phyloP scores from a whole-genome alignment of 257 asterid species.

The Misopates orontium region DNA sequence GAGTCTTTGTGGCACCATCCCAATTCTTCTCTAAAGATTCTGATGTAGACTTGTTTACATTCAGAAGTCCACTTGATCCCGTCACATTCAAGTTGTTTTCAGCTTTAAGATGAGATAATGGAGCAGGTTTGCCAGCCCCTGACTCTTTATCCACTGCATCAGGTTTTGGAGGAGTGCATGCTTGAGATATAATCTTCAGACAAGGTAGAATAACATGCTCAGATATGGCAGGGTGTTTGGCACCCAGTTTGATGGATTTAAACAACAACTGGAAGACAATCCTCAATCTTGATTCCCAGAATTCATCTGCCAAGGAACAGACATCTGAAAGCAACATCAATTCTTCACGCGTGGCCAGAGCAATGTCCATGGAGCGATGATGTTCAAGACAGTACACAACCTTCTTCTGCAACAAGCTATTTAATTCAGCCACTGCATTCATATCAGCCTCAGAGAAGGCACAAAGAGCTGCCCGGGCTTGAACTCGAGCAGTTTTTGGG shows the following conservation, averaged over 20 bases:
- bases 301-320: conserved; percentile 93
- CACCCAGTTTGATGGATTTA: conserved; percentile 92
- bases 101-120: conserved; percentile 59
- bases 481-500: conserved; percentile 94
- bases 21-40: conserved; percentile 71
- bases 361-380: conserved; percentile 96
- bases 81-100: conserved; percentile 52
- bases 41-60: conserved; percentile 49
- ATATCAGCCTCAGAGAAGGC: conserved; percentile 96
- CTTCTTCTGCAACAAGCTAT: conserved; percentile 84
- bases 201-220: conserved; percentile 97
- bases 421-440: conserved; percentile 86
- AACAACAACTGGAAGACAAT: conserved; percentile 90
- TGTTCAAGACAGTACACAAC: conserved; percentile 95
- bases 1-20: conserved; percentile 77
- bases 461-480: conserved; percentile 97
- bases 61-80: conserved; percentile 53
- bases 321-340: conserved; percentile 87
- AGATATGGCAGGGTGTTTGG: conserved; percentile 97
- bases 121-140: conserved; percentile 55
- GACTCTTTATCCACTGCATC: conserved; percentile 81
- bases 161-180: conserved; percentile 98
- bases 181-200: conserved; percentile 87
- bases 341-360: conserved; percentile 94
- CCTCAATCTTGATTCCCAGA: conserved; percentile 94